Evolutionary conservation across 306 rosid species (phyloP), one percentile per base, ranked within the genome.

Genomic region (Cicer chorassanicum): DNA sequence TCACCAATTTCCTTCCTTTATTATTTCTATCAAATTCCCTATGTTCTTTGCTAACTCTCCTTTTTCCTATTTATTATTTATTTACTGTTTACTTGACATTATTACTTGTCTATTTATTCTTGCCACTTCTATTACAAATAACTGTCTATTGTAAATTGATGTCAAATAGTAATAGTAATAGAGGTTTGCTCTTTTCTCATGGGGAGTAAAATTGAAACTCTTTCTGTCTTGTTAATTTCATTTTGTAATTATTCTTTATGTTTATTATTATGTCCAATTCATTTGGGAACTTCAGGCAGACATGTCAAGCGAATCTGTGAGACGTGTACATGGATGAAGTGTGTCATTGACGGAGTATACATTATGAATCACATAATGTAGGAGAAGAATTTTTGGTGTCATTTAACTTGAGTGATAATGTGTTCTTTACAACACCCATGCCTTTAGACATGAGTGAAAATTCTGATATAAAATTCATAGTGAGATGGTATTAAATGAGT

Each of bases 221-320:
- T 43, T 21, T 24, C 9, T 42, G 70, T 57, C 42, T 29, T 45
- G 40, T 62, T 48, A 9, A 13, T 74, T 64, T 64, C 59, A 11
- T 19, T 67, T 49, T 61, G 6, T 50, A 11, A 29, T 41, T 60
- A 11, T 24, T 44, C n/a, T 50, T n/a, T 41, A 24, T 12, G 54
- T 50, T 49, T 50, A 44, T 49, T 40, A 46, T 49, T 40, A 46
- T 71, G 41, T 36, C 41, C 16, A 71, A 21, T 40, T 15, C 43
- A 29, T 39, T 1, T 74, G 38, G 81, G 50, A 67, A 44, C 16
- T 21, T 7, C 48, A 57, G 85, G 48, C 40, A 88, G 86, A 53
- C 40, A 91, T 91, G 96, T 83, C 96, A 9, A 84, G 92, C 62
- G 91, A 89, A 73, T 48, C 91, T 2, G 83, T 75, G 60, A 85